These are phyloP conservation scores for Fusarium sp. DNA, from an alignment of 2,329 filamentous ascomycete species.

Conservation along the genomic window DNA sequence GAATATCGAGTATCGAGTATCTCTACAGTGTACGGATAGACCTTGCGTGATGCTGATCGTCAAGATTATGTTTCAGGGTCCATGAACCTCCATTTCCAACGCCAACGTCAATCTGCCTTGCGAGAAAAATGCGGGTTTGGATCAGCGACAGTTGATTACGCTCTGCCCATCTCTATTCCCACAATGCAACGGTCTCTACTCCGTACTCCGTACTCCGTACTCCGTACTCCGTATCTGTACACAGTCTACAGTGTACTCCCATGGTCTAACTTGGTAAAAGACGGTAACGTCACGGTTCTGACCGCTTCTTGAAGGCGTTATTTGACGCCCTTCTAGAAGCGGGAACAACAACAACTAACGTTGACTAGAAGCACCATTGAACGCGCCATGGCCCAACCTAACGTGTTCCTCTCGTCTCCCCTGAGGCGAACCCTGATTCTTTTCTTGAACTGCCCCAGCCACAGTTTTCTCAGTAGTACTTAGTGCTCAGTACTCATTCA, in stretches of 20 bases:
- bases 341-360: not conserved
- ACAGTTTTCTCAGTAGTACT: not conserved
- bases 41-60: constrained; percentile 6
- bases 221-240: not conserved
- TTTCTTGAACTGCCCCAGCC: constrained; percentile 4
- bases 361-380: not conserved
- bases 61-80: constrained; percentile 14
- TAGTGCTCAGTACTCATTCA: not conserved
- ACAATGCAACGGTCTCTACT: constrained; percentile 2
- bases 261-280: no score
- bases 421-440: not conserved
- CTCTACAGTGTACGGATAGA: constrained; percentile 36
- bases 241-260: not conserved
- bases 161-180: not conserved
- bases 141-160: no score
- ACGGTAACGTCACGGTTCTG: not conserved
- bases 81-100: not conserved
- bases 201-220: not conserved
- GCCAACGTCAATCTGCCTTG: no score
- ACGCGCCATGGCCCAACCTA: constrained; percentile 5
- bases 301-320: constrained; percentile 7
- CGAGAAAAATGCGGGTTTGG: no score
- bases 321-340: constrained; percentile 1
- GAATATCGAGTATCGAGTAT: constrained; percentile 24
- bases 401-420: not conserved